These are phyloP conservation scores for Podila minutissima DNA, from an alignment of 192 early-diverging fungal species.

Conservation along the genomic window DNA sequence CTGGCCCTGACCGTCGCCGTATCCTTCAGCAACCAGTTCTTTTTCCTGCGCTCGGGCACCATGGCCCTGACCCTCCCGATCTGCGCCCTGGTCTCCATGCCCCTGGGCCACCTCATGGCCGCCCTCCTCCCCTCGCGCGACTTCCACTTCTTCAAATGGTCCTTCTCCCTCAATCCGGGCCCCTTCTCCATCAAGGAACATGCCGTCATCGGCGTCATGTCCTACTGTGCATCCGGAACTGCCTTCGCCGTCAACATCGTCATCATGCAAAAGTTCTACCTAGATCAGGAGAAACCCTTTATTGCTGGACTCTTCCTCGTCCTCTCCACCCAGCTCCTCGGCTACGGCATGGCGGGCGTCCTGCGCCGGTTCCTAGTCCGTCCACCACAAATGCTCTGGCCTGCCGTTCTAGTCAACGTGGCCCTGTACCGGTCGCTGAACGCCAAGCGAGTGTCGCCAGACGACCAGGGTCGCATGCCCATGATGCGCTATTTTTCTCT, in stretches of 20 bases:
- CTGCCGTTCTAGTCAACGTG: slow-evolving; percentile 63
- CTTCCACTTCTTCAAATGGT: slow-evolving; percentile 55
- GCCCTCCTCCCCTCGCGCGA: slow-evolving; percentile 51
- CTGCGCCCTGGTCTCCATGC: slow-evolving; percentile 58
- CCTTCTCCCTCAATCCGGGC: slow-evolving; percentile 65
- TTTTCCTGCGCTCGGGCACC: slow-evolving; percentile 56
- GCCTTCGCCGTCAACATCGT: slow-evolving; percentile 59
- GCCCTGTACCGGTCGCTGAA: slow-evolving; percentile 84
- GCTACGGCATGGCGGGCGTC: slow-evolving; percentile 64
- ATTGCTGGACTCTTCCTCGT: slow-evolving; percentile 52
- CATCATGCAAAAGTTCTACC: slow-evolving; percentile 53
- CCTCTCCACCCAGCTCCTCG: slow-evolving; percentile 63
- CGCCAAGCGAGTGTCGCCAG: slow-evolving; percentile 8
- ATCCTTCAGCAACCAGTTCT: slow-evolving; percentile 63
- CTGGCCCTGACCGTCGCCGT: slow-evolving; percentile 47
- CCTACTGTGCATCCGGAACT: slow-evolving; percentile 13
- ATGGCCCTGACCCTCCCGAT: slow-evolving; percentile 53
- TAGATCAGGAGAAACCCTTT: slow-evolving; percentile 42
- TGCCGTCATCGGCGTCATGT: slow-evolving; percentile 54
- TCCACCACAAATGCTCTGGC: slow-evolving; percentile 77
- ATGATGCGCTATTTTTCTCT: slow-evolving; percentile 57
- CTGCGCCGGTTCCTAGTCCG: slow-evolving; percentile 64
- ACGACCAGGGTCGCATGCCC: slow-evolving; percentile 35
- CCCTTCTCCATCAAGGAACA: slow-evolving; percentile 73
- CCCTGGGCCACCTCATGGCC: slow-evolving; percentile 60